Percentiles rank a stretch among this genome's conserved stretches.
These are phyloP conservation scores for Vachellia pachyceras DNA, from an alignment of 306 rosid species.

Conservation along the genomic window DNA sequence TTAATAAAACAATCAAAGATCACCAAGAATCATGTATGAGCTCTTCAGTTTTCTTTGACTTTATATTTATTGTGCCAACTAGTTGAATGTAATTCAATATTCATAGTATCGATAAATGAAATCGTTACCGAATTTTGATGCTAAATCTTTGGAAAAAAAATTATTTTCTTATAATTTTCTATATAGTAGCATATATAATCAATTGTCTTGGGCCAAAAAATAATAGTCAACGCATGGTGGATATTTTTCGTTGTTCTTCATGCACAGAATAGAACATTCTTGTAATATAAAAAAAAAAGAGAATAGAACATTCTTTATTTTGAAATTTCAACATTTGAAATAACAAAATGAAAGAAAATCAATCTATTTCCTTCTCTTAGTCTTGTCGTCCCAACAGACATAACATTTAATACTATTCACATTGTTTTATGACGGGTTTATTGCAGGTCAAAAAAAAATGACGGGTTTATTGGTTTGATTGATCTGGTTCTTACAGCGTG, in stretches of 20 bases:
- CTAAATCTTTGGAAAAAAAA: neutral
- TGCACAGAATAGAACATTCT: neutral
- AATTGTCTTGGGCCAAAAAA: neutral
- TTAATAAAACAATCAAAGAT: too few relatives aligned
- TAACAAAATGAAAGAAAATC: neutral
- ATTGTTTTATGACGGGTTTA: too few relatives aligned
- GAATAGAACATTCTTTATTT: conserved; percentile 36
- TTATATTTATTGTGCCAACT: neutral
- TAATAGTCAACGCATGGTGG: neutral
- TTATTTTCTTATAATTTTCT: neutral
- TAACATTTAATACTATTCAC: too few relatives aligned
- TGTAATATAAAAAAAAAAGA: too few relatives aligned
- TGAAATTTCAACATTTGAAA: conserved; percentile 2
- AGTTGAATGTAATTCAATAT: neutral
- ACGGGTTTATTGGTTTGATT: too few relatives aligned
- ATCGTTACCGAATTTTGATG: neutral
- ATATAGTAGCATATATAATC: too few relatives aligned
- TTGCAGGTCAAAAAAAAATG: too few relatives aligned
- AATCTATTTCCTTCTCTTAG: neutral
- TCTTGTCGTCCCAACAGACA: neutral
- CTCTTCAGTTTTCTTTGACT: too few relatives aligned
- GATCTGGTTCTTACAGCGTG: too few relatives aligned
- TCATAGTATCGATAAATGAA: neutral
- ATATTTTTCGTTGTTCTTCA: neutral
- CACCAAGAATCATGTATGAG: neutral